These are phyloP conservation scores for Salicornia ramosissima DNA, from an alignment of 148 eudicot species.

Conservation along the genomic window DNA sequence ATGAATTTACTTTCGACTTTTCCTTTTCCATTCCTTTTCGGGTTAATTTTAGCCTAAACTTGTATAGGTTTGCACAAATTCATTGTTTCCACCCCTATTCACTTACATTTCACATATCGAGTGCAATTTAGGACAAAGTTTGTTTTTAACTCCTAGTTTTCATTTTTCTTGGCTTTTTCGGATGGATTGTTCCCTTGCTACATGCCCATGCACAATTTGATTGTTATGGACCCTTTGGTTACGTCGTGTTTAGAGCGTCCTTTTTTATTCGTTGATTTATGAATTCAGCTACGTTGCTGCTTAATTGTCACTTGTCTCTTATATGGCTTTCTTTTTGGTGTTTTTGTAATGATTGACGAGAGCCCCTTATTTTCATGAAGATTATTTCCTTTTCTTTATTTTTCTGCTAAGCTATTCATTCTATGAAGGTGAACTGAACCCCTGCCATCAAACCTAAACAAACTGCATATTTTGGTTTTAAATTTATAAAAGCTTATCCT, in stretches of 20 bases:
- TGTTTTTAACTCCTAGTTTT: too few relatives aligned
- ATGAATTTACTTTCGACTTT: too few relatives aligned
- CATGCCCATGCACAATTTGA: neutral
- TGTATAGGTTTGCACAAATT: too few relatives aligned
- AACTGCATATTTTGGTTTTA: neutral
- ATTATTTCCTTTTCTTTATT: neutral
- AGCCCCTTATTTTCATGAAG: neutral
- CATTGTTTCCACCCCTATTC: too few relatives aligned
- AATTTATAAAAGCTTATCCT: too few relatives aligned
- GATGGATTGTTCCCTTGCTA: too few relatives aligned
- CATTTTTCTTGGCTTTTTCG: too few relatives aligned
- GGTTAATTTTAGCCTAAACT: too few relatives aligned
- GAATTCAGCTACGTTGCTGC: neutral
- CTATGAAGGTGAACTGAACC: neutral
- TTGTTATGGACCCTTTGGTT: neutral
- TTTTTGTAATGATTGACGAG: neutral
- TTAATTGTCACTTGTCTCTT: neutral
- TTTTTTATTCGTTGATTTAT: neutral
- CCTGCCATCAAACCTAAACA: neutral
- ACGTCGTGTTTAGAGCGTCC: neutral
- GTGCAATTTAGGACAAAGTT: too few relatives aligned
- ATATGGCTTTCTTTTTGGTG: neutral
- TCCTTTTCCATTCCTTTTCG: too few relatives aligned
- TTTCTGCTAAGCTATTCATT: neutral
- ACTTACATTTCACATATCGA: too few relatives aligned